These are phyloP conservation scores for Papiliotrema flavescens DNA, from an alignment of 1,284 basidiomycete genomes.

Conservation along the genomic window DNA sequence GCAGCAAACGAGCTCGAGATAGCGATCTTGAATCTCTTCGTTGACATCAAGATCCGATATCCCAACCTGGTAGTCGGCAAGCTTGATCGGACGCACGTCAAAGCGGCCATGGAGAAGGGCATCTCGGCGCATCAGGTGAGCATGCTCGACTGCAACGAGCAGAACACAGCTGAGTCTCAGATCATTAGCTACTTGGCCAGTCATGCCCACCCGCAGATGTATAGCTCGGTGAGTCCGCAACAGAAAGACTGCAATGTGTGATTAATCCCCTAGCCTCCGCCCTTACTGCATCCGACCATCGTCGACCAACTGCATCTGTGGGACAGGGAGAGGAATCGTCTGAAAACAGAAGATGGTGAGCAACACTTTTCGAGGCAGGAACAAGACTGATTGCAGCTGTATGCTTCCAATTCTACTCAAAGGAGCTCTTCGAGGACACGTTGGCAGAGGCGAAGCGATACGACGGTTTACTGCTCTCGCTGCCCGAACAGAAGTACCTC, in stretches of 20 bases:
- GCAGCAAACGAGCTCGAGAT: slow-evolving; percentile 92
- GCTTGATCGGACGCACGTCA: slow-evolving; percentile 91
- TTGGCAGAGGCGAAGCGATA: slow-evolving; percentile 34
- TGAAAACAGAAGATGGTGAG: slow-evolving; percentile 78
- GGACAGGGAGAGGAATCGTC: slow-evolving; percentile 93
- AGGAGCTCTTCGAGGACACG: slow-evolving; percentile 43
- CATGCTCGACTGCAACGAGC: neutral
- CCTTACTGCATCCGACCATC: slow-evolving; percentile 57
- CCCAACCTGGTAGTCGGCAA: slow-evolving; percentile 93
- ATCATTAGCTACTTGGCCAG: slow-evolving; percentile 92
- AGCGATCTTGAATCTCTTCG: slow-evolving; percentile 91
- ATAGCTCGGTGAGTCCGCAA: slow-evolving; percentile 66
- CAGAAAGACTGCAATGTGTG: neutral
- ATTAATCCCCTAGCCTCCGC: slow-evolving; percentile 27
- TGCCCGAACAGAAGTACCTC: slow-evolving; percentile 30
- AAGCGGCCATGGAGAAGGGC: slow-evolving; percentile 87
- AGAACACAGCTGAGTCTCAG: slow-evolving; percentile 48
- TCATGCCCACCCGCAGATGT: slow-evolving; percentile 98
- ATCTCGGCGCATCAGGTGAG: slow-evolving; percentile 90
- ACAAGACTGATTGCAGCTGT: slow-evolving; percentile 17
- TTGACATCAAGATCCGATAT: slow-evolving; percentile 87
- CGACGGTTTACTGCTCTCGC: slow-evolving; percentile 24
- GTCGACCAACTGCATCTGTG: slow-evolving; percentile 97
- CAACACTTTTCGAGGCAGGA: slow-evolving; percentile 1
- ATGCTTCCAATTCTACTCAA: slow-evolving; percentile 44